Percentiles rank a stretch among this genome's conserved stretches.
These are phyloP conservation scores for Xerocomellus amylosporus DNA, from an alignment of 768 basidiomycete genomes.

Conservation along the genomic window DNA sequence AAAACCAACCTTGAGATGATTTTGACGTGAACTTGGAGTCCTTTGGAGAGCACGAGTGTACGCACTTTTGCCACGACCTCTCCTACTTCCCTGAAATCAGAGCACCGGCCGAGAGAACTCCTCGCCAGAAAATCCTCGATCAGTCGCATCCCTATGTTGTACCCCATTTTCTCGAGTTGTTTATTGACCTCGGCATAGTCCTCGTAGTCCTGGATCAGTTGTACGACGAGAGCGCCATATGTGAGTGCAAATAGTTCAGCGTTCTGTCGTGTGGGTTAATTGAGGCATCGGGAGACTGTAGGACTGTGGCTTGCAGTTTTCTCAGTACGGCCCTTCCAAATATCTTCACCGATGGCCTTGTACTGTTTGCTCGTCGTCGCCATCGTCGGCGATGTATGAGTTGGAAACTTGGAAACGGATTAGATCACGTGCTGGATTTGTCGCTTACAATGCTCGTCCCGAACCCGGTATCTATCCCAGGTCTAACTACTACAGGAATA, in stretches of 20 bases:
- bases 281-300: constrained; percentile 6
- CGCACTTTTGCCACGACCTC: constrained; percentile 92
- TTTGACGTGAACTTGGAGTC: not conserved
- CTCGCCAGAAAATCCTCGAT: constrained; percentile 98
- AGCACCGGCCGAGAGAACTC: constrained; percentile 86
- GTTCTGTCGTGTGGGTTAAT: constrained; percentile 57
- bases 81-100: constrained; percentile 91
- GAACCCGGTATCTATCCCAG: too few relatives aligned
- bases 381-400: constrained; percentile 40
- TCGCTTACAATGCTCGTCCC: too few relatives aligned
- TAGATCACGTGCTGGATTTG: too few relatives aligned
- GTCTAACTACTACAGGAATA: too few relatives aligned
- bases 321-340: constrained; percentile 93
- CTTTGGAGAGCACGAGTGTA: not conserved
- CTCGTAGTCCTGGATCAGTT: constrained; percentile 98
- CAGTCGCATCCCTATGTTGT: constrained; percentile 93
- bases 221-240: constrained; percentile 96
- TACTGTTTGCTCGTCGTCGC: constrained; percentile 78
- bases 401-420: too few relatives aligned
- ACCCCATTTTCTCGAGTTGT: constrained; percentile 99
- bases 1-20: constrained; percentile 77
- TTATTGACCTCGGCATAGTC: constrained; percentile 94
- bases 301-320: constrained; percentile 70
- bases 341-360: constrained; percentile 88
- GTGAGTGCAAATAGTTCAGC: constrained; percentile 96